Percentiles rank a stretch among this genome's conserved stretches.
These are phyloP conservation scores for Yamadazyma jaroonii DNA, from an alignment of 1,139 yeast genomes.

Conservation along the genomic window DNA sequence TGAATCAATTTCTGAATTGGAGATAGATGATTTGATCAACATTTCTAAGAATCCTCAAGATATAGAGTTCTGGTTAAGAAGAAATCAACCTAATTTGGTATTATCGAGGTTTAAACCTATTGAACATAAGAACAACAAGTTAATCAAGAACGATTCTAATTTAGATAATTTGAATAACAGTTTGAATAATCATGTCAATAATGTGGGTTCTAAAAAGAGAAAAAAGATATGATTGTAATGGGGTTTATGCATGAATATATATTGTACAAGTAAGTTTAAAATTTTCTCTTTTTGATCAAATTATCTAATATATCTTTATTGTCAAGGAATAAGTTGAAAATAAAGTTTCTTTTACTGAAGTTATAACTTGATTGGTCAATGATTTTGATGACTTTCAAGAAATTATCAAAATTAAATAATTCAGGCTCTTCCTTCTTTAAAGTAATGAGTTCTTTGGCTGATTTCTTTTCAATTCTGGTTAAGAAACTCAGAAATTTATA, in stretches of 20 bases:
- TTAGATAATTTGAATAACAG: constrained; percentile 12
- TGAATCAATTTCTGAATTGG: constrained; percentile 37
- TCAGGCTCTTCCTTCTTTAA: constrained; percentile 53
- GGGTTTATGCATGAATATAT: background rate
- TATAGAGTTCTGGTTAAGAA: constrained; percentile 37
- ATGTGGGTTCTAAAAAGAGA: constrained; percentile 10
- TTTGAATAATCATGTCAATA: constrained; percentile 10
- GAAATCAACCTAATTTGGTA: constrained; percentile 36
- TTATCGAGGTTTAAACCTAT: constrained; percentile 35
- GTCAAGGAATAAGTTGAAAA: constrained; percentile 62
- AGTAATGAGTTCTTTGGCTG: constrained; percentile 59
- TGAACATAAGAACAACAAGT: constrained; percentile 17
- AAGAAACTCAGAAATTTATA: constrained; percentile 61
- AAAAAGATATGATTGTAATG: constrained; percentile 7
- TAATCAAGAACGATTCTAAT: constrained; percentile 13
- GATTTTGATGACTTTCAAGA: constrained; percentile 57
- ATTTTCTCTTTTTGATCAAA: constrained; percentile 24
- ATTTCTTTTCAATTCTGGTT: constrained; percentile 64
- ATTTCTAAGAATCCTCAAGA: constrained; percentile 41
- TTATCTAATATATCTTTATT: constrained; percentile 56
- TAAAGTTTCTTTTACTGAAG: constrained; percentile 59
- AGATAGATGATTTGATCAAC: constrained; percentile 35
- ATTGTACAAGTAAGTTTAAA: background rate
- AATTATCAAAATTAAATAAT: constrained; percentile 52
- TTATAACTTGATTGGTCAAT: constrained; percentile 69